Evolutionary conservation across 495 filamentous ascomycete genomes (phyloP), one percentile per base, ranked within the genome.

Genomic region (Parmelia sp.): DNA sequence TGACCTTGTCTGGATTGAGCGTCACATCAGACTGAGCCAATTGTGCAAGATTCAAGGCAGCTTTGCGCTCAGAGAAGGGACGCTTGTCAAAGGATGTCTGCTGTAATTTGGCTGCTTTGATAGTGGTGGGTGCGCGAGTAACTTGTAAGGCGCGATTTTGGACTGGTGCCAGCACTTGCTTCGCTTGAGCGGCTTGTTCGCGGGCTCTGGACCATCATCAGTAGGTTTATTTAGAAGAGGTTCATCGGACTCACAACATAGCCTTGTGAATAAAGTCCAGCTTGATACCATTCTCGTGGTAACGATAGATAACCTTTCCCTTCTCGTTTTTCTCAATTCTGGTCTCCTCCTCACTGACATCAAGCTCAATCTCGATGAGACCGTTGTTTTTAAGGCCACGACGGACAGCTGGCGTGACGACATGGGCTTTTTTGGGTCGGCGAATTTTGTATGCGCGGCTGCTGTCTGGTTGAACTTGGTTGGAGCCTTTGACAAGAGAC

Each of bases 301-400:
- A 74, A 57, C 83, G 81, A 72, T 88, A 89, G 39, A 87, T 77
- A 19, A 53, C 27, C 17, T 84, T 79, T 29, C 86, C 88, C 47
- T 79, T 76, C 25, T 78, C 73, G 57, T 78, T 70, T 47, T 80
- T 70, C 15, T 86, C 82, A 11, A 77, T 74, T 40, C 82, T 84
- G 19, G 75, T 76, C 57, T 86, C 83, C 45, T 83, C 81, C 21
- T 86, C 83, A 9, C 78, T 78, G 19, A 74, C 74, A 27, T 89
- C 84, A 47, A 86, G 77, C 42, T 87, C 85, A 29, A 95, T 77
- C 57, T 96, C 91, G 68, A 96, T 88, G 67, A 86, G 76, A 27
- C 92, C 91, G 65, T 90, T 88, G 74, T 92, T 92, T 62, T 74
- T 78, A 65, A 85, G 77, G 57, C 87, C 90, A 60, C 90, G 78